Evolutionary conservation across 305 asterid genomes (phyloP).

Genomic region (Petunia hybrid): DNA sequence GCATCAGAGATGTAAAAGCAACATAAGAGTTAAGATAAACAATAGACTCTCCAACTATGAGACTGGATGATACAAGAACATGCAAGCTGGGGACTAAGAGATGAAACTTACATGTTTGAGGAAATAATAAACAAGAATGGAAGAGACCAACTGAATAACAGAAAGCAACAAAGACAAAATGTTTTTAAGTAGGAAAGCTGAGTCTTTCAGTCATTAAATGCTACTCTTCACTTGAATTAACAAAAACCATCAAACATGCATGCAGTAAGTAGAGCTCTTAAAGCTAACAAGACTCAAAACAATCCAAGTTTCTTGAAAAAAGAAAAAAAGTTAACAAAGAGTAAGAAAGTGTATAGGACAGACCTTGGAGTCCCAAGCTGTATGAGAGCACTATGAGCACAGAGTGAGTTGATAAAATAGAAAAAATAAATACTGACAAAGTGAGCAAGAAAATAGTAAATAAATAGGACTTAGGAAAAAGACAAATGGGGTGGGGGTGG

Average conservation of each 20-base stretch:
- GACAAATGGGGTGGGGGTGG: constrained; percentile 56
- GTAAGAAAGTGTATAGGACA: neutral
- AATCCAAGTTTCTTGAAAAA: too few relatives aligned
- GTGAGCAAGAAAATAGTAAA: constrained; percentile 22
- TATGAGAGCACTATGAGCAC: constrained; percentile 31
- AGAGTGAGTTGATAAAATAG: constrained; percentile 32
- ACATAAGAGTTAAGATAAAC: constrained; percentile 14
- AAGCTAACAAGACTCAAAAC: neutral
- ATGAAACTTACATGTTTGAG: neutral
- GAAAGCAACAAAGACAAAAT: neutral
- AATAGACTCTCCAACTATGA: neutral
- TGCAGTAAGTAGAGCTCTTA: constrained; percentile 25
- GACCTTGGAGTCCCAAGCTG: constrained; percentile 38
- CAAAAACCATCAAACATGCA: constrained; percentile 26
- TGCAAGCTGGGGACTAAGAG: neutral
- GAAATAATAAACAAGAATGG: constrained; percentile 15
- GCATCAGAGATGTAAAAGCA: constrained; percentile 20
- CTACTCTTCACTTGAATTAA: constrained; percentile 2
- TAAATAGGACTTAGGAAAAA: constrained; percentile 47
- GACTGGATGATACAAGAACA: neutral
- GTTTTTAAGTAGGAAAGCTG: neutral
- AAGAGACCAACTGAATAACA: constrained; percentile 6
- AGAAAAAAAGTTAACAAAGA: too few relatives aligned
- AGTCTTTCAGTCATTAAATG: neutral
- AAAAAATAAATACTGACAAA: constrained; percentile 45